These are phyloP conservation scores for Bacidia gigantensis DNA, from an alignment of 495 filamentous ascomycete genomes.

Conservation along the genomic window DNA sequence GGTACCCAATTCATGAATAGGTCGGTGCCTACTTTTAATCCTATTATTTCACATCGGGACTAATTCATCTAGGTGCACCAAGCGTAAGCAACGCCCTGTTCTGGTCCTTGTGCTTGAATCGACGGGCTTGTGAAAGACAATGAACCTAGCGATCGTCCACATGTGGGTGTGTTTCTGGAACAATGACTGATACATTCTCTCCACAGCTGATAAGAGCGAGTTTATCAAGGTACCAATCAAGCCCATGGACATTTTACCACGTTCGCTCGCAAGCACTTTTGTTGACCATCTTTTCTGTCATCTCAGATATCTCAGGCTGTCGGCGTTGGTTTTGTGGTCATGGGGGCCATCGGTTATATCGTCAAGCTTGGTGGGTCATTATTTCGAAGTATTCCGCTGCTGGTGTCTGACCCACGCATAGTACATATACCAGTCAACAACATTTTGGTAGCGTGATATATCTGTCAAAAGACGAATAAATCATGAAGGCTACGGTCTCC, in stretches of 20 bases:
- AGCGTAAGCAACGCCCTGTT: conserved; percentile 65
- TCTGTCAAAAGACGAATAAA: no score
- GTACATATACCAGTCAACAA: conserved; percentile 79
- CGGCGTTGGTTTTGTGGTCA: conserved; percentile 78
- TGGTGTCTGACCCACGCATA: conserved; percentile 14
- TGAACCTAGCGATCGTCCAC: no score
- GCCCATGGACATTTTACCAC: no score
- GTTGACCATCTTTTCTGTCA: conserved; percentile 50
- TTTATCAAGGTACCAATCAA: no score
- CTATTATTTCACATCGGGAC: not conserved
- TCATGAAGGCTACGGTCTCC: no score
- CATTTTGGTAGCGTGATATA: conserved; percentile 54
- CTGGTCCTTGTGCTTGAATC: no score
- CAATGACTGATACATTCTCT: no score
- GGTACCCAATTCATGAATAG: conserved; percentile 67
- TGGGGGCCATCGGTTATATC: conserved; percentile 64
- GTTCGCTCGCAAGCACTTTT: no score
- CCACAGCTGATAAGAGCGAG: not conserved
- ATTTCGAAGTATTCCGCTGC: not conserved
- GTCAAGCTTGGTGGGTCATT: conserved; percentile 72
- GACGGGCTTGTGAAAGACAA: no score
- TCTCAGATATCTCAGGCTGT: conserved; percentile 93
- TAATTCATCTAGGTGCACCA: conserved; percentile 44
- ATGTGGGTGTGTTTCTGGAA: no score
- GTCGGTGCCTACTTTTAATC: not conserved